phyloP scores from a whole-genome alignment of 768 basidiomycete genomes.

The Mycena latifolia region DNA sequence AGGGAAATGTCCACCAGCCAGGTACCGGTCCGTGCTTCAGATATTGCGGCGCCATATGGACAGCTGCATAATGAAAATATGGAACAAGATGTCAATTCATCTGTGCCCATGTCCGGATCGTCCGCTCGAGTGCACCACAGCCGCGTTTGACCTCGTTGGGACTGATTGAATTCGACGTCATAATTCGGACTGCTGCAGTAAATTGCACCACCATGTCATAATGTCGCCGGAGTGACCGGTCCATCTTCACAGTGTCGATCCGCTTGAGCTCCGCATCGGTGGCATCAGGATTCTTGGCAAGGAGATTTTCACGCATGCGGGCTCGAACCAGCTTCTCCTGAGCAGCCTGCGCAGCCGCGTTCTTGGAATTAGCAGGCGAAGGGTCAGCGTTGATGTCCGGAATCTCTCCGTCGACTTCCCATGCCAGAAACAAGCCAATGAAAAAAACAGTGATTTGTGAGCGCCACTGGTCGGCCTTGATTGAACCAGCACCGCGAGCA shows the following conservation, averaged over 20 bases:
- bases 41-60: conserved; percentile 31
- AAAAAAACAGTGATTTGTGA: conserved; percentile 33
- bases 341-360: too few relatives aligned
- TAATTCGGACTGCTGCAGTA: conserved; percentile 26
- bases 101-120: conserved; percentile 30
- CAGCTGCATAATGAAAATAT: conserved; percentile 34
- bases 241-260: conserved; percentile 17
- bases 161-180: conserved; percentile 22
- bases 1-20: conserved; percentile 31
- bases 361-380: conserved; percentile 27
- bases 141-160: conserved; percentile 35
- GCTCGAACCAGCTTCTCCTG: conserved; percentile 29
- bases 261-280: conserved; percentile 15
- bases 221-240: conserved; percentile 32
- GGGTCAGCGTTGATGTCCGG: conserved; percentile 32
- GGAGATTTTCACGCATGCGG: conserved; percentile 17
- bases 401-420: conserved; percentile 36
- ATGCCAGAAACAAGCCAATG: conserved; percentile 37
- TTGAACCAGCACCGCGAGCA: conserved; percentile 26
- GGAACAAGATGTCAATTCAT: conserved; percentile 37
- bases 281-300: conserved; percentile 18
- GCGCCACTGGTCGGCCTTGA: conserved; percentile 42
- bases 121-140: neutral
- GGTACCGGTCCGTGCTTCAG: conserved; percentile 31
- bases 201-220: conserved; percentile 27